Percentiles rank a stretch among this genome's conserved stretches.
Conservation (phyloP, 495 filamentous ascomycete genomes). For the Staphylotrichum tortipilum region DNA sequence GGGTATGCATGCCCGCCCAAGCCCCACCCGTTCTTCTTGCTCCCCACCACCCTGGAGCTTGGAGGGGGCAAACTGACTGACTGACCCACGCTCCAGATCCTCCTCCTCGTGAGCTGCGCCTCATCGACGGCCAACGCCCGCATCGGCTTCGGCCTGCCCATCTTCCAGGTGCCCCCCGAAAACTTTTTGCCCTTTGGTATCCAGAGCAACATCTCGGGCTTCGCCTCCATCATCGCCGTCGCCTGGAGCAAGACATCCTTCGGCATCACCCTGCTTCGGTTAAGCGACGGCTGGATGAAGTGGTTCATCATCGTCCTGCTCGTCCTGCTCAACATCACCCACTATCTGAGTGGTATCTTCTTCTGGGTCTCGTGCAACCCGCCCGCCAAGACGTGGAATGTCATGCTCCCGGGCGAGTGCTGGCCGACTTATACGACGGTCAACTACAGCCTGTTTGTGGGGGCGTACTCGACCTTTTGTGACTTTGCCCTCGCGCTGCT, state of each 20-base stretch:
- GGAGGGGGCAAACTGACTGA: neutral
- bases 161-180: constrained; percentile 3
- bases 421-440: constrained; percentile 19
- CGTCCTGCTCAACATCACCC: constrained; percentile 28
- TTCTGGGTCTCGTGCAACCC: constrained; percentile 30
- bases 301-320: constrained; percentile 24
- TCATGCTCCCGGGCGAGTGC: constrained; percentile 19
- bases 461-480: constrained; percentile 19
- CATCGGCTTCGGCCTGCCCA: constrained; percentile 15
- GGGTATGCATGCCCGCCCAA: constrained; percentile 19
- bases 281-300: constrained; percentile 18
- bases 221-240: constrained; percentile 17
- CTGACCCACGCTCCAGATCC: constrained; percentile 2
- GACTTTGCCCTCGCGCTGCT: constrained; percentile 21
- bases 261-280: constrained; percentile 24
- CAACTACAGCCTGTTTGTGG: constrained; percentile 10
- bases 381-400: constrained; percentile 32
- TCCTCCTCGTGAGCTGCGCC: constrained; percentile 8
- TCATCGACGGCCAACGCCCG: constrained; percentile 3
- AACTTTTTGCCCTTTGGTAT: constrained; percentile 12
- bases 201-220: constrained; percentile 15
- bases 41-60: too few relatives aligned
- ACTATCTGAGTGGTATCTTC: constrained; percentile 32
- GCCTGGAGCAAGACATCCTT: constrained; percentile 30
- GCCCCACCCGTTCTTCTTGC: too few relatives aligned